Conservation (phyloP, 2,329 filamentous ascomycete genomes). For the Didymella lethalis region DNA sequence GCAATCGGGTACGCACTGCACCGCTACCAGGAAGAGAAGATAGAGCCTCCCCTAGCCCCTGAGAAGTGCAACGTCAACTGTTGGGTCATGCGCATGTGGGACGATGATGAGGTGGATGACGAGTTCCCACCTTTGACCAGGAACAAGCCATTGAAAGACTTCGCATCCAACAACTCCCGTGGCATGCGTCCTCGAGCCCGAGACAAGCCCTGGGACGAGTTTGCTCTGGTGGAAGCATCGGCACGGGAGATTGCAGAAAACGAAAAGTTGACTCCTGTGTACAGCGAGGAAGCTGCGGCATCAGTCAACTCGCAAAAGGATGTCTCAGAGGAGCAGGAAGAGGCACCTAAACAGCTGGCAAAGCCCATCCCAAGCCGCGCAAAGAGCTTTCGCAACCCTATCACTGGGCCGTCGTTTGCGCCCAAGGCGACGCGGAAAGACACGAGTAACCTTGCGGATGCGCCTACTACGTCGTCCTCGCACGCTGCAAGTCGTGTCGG, state of each 20-base stretch:
- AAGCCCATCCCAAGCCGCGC: slow-evolving; percentile 45
- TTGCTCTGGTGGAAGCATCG: slow-evolving; percentile 78
- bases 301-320: slow-evolving; percentile 44
- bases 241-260: slow-evolving; percentile 74
- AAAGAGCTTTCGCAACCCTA: slow-evolving; percentile 59
- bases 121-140: slow-evolving; percentile 82
- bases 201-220: slow-evolving; percentile 82
- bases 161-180: slow-evolving; percentile 79
- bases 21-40: slow-evolving; percentile 78
- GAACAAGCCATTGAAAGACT: slow-evolving; percentile 76
- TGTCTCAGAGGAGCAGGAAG: slow-evolving; percentile 26
- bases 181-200: slow-evolving; percentile 70
- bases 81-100: slow-evolving; percentile 84
- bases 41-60: slow-evolving; percentile 69
- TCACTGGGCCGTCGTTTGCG: slow-evolving; percentile 59
- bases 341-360: slow-evolving; percentile 27
- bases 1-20: slow-evolving; percentile 83
- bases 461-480: slow-evolving; percentile 53
- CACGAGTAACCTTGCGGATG: slow-evolving; percentile 54
- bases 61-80: slow-evolving; percentile 79
- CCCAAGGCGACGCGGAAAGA: slow-evolving; percentile 58
- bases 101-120: slow-evolving; percentile 84
- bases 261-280: slow-evolving; percentile 71
- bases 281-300: slow-evolving; percentile 62
- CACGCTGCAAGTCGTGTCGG: slow-evolving; percentile 66